Base-by-base conservation (phyloP, 768 basidiomycete genomes). In the Trametes coccinea region DNA sequence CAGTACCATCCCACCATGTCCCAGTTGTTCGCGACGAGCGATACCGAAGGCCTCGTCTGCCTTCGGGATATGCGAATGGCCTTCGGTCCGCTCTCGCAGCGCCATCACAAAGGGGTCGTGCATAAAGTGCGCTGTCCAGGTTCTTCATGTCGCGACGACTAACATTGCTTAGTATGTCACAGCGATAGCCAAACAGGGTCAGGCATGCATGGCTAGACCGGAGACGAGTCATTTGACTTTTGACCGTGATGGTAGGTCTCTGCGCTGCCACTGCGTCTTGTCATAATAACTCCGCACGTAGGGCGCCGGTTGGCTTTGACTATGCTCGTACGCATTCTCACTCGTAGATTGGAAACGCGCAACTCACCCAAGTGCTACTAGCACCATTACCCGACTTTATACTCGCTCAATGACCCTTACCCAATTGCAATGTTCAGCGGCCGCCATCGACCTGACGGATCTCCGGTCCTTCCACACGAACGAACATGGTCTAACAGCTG, bases 21-120 rank as follows among this genome's bases (percentile, higher is more conserved):
- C 40, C 79, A 90, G 65, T 69, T 91, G 50, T 92, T 93, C 63
- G 81, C 80, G 5, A 88, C 86, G 3, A 83, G 85, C 58, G 87
- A 90, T 63, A 75, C 69, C 10, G 72, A 68, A 14, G 89, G 90
- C 4, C 72, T 74, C 27, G 85, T 91, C 3, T 84, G 80, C 65
- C 81, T 93, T 59, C 83, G 88, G 14, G 90, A 93, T 71, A 74
- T 76, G 14, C 79, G 90, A 11, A 91, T 90, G 87, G 82, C 88
- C 0, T 92, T 91, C 71, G 86, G 87, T 17, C 78, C 85, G 46
- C 66, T 72, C 17, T 71, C 72, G 16, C 71, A 70, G 10, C 72
- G 84, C 39, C 77, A 80, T 2, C 71, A 77, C 16, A 71, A 81
- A 11, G 88, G 89, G 0, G 75, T 88, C 1, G 83, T 90, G 7